phyloP scores from a whole-genome alignment of 2,329 filamentous ascomycete species.

The Thermomyces lanuginosus region DNA sequence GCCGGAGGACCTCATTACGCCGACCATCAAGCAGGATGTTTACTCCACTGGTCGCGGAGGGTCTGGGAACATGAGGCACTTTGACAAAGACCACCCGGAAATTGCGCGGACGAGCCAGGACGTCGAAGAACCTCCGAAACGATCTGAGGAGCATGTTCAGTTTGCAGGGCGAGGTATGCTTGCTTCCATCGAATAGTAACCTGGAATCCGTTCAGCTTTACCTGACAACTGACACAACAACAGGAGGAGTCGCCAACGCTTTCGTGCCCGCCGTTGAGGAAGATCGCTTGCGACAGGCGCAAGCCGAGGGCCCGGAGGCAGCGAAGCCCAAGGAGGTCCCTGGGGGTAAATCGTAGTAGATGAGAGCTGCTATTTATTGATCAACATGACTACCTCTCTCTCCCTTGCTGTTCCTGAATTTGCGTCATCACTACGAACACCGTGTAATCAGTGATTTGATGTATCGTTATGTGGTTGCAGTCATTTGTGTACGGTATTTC shows the following conservation, averaged over 20 bases:
- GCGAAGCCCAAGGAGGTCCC: slow-evolving; percentile 14
- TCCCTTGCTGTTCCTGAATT: too few relatives aligned
- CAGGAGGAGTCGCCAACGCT: slow-evolving; percentile 23
- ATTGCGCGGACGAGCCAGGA: slow-evolving; percentile 69
- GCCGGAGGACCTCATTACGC: slow-evolving; percentile 57
- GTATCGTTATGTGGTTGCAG: too few relatives aligned
- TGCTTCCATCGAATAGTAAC: slow-evolving; percentile 2
- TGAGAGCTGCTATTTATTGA: too few relatives aligned
- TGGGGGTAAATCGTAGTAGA: too few relatives aligned
- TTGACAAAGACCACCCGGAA: slow-evolving; percentile 47
- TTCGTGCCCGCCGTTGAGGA: slow-evolving; percentile 13
- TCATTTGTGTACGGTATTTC: too few relatives aligned
- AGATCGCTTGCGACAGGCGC: slow-evolving; percentile 4
- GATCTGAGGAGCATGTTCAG: slow-evolving; percentile 23
- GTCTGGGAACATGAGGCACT: slow-evolving; percentile 72
- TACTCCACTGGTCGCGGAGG: slow-evolving; percentile 85
- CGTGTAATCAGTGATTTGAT: too few relatives aligned
- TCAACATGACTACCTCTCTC: too few relatives aligned
- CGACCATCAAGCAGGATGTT: slow-evolving; percentile 63
- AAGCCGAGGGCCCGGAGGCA: slow-evolving; percentile 10
- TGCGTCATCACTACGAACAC: too few relatives aligned
- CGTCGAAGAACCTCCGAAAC: slow-evolving; percentile 42
- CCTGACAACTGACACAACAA: not conserved
- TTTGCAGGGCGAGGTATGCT: slow-evolving; percentile 29
- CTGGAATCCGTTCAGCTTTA: not conserved